Base-by-base conservation (phyloP, 148 eudicot species). In the Salicornia ramosissima region DNA sequence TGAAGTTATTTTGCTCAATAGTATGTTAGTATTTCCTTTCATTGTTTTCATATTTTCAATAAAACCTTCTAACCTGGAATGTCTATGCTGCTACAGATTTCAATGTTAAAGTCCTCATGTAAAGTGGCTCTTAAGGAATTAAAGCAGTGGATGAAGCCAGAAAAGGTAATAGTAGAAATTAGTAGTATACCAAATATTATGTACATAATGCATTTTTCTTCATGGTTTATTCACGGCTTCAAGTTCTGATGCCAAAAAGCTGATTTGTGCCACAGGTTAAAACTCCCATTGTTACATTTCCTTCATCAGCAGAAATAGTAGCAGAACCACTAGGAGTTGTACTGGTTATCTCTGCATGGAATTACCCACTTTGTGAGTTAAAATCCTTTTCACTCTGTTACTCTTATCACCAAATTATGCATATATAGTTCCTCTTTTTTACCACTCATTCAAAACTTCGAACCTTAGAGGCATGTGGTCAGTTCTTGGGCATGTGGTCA, bases 301-400 rank as follows among this genome's bases (percentile, higher is more conserved):
- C 91, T 64, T 87, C 88, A 33, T 79, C 88, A 56, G 86, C 87
- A 52, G 74, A 81, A 63, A 65, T 87, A 36, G 87, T 85, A 26
- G 68, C 87, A 45, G 91, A 87, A 67, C 88, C 91, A 58, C 60
- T 85, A 7, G 91, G 91, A 42, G 82, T 85, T 72, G 88, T 85
- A 60, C 76, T 87, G 73, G 80, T 87, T 74, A 87, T 87, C 50
- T 87, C 91, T 28, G 77, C 91, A 24, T 91, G 96, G 96, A 91
- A 91, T 75, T 88, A 82, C 79, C 97, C 97, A 42, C 74, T 91
- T 19, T 29, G 97, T 91, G 83, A 45, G 97, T 79, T 63, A 50
- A 43, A 75, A 36, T 36, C 40, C 14, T 42, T 25, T 11, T 29
- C 1, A 34, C 18, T 26, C 24, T 51, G n/a, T 52, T 72, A 33